A percentile compares a stretch with the other conserved stretches of the same genome.
phyloP scores from a whole-genome alignment of 2,329 filamentous ascomycete species.

The Scedosporium dehoogii region DNA sequence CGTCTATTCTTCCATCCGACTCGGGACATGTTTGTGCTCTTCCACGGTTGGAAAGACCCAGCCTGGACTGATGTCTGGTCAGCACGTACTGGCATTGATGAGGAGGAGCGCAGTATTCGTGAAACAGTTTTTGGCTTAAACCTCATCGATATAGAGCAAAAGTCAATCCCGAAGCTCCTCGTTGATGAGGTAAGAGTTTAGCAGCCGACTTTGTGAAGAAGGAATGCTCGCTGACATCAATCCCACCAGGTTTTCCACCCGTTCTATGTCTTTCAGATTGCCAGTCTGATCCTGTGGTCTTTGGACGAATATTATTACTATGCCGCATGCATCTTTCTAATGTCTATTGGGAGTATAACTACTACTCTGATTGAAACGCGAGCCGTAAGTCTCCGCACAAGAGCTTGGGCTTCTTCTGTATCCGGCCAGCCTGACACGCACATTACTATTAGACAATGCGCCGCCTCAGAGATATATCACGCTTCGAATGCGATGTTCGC shows the following conservation, averaged over 20 bases:
- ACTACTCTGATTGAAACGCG: conserved; percentile 85
- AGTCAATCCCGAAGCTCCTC: conserved; percentile 70
- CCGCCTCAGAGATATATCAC: conserved; percentile 80
- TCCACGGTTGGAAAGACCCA: conserved; percentile 90
- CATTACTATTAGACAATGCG: conserved; percentile 60
- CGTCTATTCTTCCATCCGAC: conserved; percentile 84
- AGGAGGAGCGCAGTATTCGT: conserved; percentile 74
- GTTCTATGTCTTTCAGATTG: conserved; percentile 97
- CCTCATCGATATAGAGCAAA: conserved; percentile 86
- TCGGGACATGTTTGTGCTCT: conserved; percentile 79
- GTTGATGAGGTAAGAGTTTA: conserved; percentile 62
- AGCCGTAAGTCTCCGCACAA: conserved; percentile 40
- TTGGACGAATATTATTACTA: conserved; percentile 98
- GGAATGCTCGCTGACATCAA: background rate
- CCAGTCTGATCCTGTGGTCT: conserved; percentile 89
- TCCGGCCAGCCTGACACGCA: background rate
- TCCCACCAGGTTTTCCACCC: conserved; percentile 72
- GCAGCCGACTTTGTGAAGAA: background rate
- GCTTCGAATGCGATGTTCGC: conserved; percentile 89
- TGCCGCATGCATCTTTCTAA: conserved; percentile 85
- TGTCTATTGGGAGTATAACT: conserved; percentile 85
- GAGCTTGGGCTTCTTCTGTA: background rate
- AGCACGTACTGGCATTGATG: conserved; percentile 72
- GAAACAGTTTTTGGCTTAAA: conserved; percentile 85
- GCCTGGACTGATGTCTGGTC: conserved; percentile 69